phyloP scores from a whole-genome alignment of 768 basidiomycete genomes.

The Ramaria rubella region DNA sequence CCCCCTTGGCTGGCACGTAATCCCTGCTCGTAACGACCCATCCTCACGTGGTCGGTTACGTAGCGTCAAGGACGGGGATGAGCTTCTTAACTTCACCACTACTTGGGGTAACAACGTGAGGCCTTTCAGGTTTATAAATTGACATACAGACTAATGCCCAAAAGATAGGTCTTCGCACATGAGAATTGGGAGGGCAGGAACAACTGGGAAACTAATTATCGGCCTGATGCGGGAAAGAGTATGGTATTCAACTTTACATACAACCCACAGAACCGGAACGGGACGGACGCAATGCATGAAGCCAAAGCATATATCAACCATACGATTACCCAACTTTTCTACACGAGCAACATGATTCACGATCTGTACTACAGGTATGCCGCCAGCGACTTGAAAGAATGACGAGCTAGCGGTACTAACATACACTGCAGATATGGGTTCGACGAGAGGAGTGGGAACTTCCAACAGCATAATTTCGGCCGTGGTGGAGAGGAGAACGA shows the following conservation, averaged over 20 bases:
- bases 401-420: not conserved
- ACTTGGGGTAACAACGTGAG: conserved; percentile 82
- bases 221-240: conserved; percentile 58
- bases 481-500: conserved; percentile 83
- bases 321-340: conserved; percentile 85
- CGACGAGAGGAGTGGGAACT: conserved; percentile 87
- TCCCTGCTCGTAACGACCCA: conserved; percentile 71
- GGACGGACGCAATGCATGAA: conserved; percentile 52
- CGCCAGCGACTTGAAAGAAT: not conserved
- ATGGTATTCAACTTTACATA: conserved; percentile 71
- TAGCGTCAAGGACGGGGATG: conserved; percentile 19
- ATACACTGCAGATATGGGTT: conserved; percentile 66
- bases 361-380: conserved; percentile 68
- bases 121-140: not conserved
- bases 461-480: conserved; percentile 97
- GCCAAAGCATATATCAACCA: conserved; percentile 82
- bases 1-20: conserved; percentile 86
- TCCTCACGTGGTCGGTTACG: conserved; percentile 18
- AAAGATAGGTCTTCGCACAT: conserved; percentile 78
- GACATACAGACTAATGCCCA: too few species aligned
- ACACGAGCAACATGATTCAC: conserved; percentile 74
- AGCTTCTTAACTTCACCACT: conserved; percentile 55
- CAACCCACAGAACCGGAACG: conserved; percentile 52
- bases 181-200: conserved; percentile 85
- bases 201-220: conserved; percentile 62